Evolutionary conservation across 225 moss, liverwort and hornwort genomes (phyloP).

Genomic region (Sphagnum contortum): DNA sequence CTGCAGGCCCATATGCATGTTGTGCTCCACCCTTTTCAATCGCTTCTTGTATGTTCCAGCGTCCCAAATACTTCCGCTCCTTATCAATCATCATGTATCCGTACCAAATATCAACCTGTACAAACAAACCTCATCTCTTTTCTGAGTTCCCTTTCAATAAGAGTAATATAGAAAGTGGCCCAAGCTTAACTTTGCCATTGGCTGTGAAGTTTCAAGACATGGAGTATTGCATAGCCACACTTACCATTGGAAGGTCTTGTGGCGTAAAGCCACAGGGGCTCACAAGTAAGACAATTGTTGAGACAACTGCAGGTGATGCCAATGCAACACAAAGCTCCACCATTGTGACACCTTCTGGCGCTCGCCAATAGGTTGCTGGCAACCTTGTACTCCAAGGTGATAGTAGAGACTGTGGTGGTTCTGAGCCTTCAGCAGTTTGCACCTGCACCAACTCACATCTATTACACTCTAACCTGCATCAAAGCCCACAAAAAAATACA

Average conservation of each 20-base stretch:
- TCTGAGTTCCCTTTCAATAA: no score
- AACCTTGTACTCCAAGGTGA: constrained; percentile 43
- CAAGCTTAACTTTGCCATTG: no score
- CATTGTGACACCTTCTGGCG: constrained; percentile 49
- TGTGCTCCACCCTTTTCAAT: constrained; percentile 23
- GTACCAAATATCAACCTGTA: constrained; percentile 86
- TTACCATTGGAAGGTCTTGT: constrained; percentile 77
- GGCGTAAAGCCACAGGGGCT: constrained; percentile 59
- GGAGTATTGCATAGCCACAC: constrained; percentile 4
- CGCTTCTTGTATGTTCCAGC: constrained; percentile 67
- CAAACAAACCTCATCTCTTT: background rate
- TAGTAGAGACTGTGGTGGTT: constrained; percentile 64
- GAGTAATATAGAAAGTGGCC: no score
- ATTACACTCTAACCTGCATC: no score
- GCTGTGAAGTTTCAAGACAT: background rate
- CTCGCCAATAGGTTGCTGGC: constrained; percentile 53
- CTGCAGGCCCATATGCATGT: constrained; percentile 32
- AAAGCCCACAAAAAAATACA: no score
- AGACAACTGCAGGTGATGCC: constrained; percentile 64
- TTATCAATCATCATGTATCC: constrained; percentile 61
- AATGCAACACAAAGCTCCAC: constrained; percentile 75
- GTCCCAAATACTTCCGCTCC: constrained; percentile 64
- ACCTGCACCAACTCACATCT: constrained; percentile 29
- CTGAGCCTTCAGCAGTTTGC: constrained; percentile 46
- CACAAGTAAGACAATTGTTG: constrained; percentile 58